phyloP scores from a whole-genome alignment of 2,329 filamentous ascomycete species.

The Balansia obtecta region DNA sequence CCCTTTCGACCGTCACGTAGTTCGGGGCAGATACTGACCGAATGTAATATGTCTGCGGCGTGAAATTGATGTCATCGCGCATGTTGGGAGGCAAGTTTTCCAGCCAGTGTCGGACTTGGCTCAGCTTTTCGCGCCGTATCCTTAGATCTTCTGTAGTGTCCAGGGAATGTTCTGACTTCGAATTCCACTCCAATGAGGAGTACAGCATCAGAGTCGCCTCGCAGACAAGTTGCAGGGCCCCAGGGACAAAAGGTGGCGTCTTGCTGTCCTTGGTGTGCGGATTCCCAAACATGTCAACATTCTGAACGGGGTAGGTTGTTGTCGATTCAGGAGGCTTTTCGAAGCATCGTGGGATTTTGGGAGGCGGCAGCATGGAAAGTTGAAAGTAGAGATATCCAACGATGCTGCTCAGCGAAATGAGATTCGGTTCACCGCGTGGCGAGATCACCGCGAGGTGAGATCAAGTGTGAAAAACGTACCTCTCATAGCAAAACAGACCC shows the following conservation, averaged over 20 bases:
- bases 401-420: slow-evolving; percentile 4
- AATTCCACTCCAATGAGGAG: slow-evolving; percentile 8
- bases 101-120: slow-evolving; percentile 5
- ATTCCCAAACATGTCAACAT: slow-evolving; percentile 7
- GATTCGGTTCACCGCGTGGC: not conserved
- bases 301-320: not conserved
- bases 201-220: slow-evolving; percentile 10
- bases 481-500: slow-evolving; percentile 12
- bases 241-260: slow-evolving; percentile 6
- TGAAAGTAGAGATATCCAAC: slow-evolving; percentile 8
- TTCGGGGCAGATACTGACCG: slow-evolving; percentile 1
- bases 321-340: not conserved
- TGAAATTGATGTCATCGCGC: slow-evolving; percentile 8
- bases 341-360: slow-evolving; percentile 7
- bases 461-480: slow-evolving; percentile 4
- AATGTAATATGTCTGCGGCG: slow-evolving; percentile 9
- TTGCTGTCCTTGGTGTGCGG: slow-evolving; percentile 1
- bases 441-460: not conserved
- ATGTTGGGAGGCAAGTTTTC: slow-evolving; percentile 5
- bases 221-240: slow-evolving; percentile 6
- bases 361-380: slow-evolving; percentile 6
- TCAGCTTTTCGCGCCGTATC: slow-evolving; percentile 1
- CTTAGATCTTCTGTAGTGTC: slow-evolving; percentile 5
- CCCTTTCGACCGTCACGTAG: not conserved
- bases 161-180: not conserved